phyloP scores from a whole-genome alignment of 1,284 basidiomycete genomes.

The Tilletia walkeri region DNA sequence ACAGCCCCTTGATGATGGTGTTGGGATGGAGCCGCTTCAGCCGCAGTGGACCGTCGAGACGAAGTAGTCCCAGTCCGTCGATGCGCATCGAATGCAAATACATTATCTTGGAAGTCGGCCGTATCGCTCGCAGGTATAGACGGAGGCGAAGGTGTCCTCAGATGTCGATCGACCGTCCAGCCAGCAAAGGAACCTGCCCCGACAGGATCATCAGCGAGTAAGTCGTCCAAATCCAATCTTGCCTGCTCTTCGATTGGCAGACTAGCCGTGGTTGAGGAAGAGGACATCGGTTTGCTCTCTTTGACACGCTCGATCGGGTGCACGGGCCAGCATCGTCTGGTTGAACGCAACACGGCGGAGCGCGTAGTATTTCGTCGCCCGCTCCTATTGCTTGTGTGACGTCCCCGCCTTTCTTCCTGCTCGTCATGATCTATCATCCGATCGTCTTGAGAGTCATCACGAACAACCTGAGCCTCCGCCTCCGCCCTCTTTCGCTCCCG shows the following conservation, averaged over 20 bases:
- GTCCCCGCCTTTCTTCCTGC: too few species aligned
- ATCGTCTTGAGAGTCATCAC: too few species aligned
- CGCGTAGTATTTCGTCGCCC: background rate
- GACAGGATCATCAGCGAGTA: background rate
- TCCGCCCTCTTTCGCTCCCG: background rate
- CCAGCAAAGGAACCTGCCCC: background rate
- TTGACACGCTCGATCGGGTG: slow-evolving; percentile 5
- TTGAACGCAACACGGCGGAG: background rate
- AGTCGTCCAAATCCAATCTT: background rate
- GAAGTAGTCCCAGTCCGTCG: background rate
- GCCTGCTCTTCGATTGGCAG: background rate
- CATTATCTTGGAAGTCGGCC: background rate
- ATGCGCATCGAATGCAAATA: background rate
- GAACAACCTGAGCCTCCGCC: background rate
- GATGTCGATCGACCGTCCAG: background rate
- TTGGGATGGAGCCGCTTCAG: too few species aligned
- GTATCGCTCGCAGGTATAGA: background rate
- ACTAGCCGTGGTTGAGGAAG: background rate
- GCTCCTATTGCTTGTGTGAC: too few species aligned
- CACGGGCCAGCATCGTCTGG: slow-evolving; percentile 4
- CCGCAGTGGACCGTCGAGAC: too few species aligned
- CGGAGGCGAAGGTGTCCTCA: background rate
- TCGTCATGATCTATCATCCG: too few species aligned
- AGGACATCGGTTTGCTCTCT: background rate
- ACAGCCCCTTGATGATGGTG: background rate